phyloP scores from a whole-genome alignment of 768 basidiomycete species.

The Pleurotus salmoneostramineus region DNA sequence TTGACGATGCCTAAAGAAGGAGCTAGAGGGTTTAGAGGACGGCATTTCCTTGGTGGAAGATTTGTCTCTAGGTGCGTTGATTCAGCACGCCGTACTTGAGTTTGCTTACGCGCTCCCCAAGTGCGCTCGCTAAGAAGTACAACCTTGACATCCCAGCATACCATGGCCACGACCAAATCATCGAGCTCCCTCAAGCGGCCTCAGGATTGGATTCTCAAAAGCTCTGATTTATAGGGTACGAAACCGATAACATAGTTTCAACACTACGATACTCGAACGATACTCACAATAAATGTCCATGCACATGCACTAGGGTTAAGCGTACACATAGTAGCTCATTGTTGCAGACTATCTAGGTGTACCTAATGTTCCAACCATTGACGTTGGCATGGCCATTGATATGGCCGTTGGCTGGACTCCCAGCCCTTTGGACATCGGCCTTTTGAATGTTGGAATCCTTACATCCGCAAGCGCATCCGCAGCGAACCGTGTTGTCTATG shows the following conservation, averaged over 20 bases:
- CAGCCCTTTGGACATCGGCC: no score
- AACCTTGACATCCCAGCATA: conserved; percentile 81
- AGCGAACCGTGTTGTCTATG: background rate
- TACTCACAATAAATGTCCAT: no score
- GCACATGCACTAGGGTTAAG: no score
- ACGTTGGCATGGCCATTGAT: background rate
- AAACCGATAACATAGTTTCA: no score
- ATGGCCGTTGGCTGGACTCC: no score
- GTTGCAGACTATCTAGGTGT: background rate
- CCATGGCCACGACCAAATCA: conserved; percentile 76
- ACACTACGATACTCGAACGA: no score
- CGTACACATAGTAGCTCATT: background rate
- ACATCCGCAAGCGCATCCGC: conserved; percentile 3
- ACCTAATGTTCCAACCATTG: conserved; percentile 1
- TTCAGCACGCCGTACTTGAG: background rate
- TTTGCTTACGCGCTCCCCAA: conserved; percentile 23
- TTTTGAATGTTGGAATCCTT: background rate
- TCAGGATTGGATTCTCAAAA: conserved; percentile 4
- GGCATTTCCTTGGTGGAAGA: conserved; percentile 91
- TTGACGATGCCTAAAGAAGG: conserved; percentile 95
- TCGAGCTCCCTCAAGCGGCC: conserved; percentile 51
- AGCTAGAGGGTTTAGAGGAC: conserved; percentile 68
- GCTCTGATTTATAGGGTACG: background rate
- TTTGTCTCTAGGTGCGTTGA: conserved; percentile 80
- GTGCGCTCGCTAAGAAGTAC: conserved; percentile 69